Base-by-base conservation (phyloP, 371 early-diverging fungal species). In the Fennellomyces sp. region DNA sequence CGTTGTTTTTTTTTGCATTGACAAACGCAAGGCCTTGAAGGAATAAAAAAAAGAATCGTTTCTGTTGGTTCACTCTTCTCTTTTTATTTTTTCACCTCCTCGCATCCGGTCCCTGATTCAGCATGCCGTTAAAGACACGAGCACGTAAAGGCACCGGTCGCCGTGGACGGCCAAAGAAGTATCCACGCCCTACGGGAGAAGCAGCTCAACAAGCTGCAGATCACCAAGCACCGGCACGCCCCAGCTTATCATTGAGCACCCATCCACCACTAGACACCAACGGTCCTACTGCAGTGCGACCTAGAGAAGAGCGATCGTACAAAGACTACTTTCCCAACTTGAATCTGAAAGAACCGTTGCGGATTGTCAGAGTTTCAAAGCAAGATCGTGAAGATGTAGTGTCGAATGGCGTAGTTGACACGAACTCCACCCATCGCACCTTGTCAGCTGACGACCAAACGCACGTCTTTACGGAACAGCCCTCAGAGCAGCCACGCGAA, bases 241-340 rank as follows among this genome's bases (percentile, higher is more conserved):
- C 12, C 38, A 48, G 26, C 30, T 19, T 57, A 19, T 10, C 13
- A 52, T 26, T 53, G 31, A 23, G 26, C 10, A 30, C 23, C 3
- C 62, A 56, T 30, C 57, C 26, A 33, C 47, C 12, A 25, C 39
- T 39, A 39, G 38, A 42, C 19, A 26, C 58, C 25, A 42, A 60
- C 33, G 41, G 55, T 27, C 29, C 45, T 26, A 57, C 65, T 27
- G 38, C 54, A 27, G 42, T 53, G 23, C 53, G 72, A 56, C 95
- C 95, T 23, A 82, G 92, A 52, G 96, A 96, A 67, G 96, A 96
- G 65, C 82, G 89, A 48, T 82, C 90, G 11, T 94, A 86, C 65
- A 74, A 78, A 25, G 94, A 92, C 56, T 87, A 88, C 45, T 93
- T 87, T 65, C 95, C 96, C 6, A 92, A 91, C 68, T 76, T 96